Base-by-base conservation (phyloP, 805 yeast genomes). In the Kazachstania martiniae region DNA sequence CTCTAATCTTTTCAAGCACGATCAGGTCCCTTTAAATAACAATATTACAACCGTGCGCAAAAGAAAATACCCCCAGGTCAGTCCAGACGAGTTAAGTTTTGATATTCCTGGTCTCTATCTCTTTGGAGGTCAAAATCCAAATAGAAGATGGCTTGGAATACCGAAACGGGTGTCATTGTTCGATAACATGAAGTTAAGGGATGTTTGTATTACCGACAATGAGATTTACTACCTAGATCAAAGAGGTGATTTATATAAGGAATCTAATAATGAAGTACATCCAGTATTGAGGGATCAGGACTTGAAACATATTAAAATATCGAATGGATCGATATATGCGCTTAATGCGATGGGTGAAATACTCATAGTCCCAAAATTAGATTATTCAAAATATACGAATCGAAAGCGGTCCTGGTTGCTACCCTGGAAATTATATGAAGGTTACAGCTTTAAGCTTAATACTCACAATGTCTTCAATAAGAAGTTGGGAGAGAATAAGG, bases 171-270 rank as follows among this genome's bases (percentile, higher is more conserved):
- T 80, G 5, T 59, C 65, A 1, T 68, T 65, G 41, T 85, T 89
- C 44, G 84, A 85, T 47, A 68, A 69, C 25, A 66, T 66, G 58
- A 45, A 62, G 12, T 54, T 84, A 19, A 63, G 67, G 29, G 78
- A 74, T 46, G 72, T 87, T 4, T 60, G 64, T 14, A 61, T 66
- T 16, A 52, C 61, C 21, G 69, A 60, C 1, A 51, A 42, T 4
- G 12, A 15, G 6, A 75, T 70, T 18, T 58, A 66, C 4, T 85
- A 85, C 0, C 70, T 84, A 12, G 71, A 76, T 38, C 64, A 65
- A 1, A 69, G 68, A 12, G 97, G 96, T 13, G 70, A 79, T 46
- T 63, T 85, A 21, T 74, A 73, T 34, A 81, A 79, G 49, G 84
- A 87, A 82, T 74, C 18, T 12, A 41, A 40, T 2, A 66, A 68